These are phyloP conservation scores for Gossypium davidsonii DNA, from an alignment of 441 rosid species.

Conservation along the genomic window DNA sequence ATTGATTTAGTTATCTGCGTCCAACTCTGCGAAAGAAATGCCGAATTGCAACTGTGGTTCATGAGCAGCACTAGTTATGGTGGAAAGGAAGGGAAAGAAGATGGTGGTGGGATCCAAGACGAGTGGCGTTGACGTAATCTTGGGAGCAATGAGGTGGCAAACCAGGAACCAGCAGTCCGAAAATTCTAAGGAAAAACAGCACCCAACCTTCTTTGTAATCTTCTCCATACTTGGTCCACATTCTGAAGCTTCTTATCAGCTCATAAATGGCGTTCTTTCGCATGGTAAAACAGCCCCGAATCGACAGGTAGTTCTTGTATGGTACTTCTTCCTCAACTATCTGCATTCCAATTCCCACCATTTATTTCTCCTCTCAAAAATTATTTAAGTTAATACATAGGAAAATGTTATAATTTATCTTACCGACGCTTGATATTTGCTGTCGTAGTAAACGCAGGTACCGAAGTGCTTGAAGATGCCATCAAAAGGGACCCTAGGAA, in stretches of 20 bases:
- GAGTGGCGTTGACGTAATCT: constrained; percentile 39
- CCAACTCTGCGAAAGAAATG: too few relatives aligned
- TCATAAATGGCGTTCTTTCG: constrained; percentile 34
- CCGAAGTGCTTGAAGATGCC: constrained; percentile 64
- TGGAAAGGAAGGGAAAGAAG: background rate
- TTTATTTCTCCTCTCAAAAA: too few relatives aligned
- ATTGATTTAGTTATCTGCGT: too few relatives aligned
- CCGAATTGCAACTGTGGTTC: too few relatives aligned
- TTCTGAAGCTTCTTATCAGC: constrained; percentile 40
- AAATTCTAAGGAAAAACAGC: constrained; percentile 22
- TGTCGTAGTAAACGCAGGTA: constrained; percentile 40
- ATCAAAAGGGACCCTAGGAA: constrained; percentile 54
- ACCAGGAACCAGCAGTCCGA: constrained; percentile 41
- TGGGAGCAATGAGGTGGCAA: constrained; percentile 35
- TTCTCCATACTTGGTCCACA: constrained; percentile 26
- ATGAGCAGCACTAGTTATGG: background rate
- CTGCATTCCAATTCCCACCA: constrained; percentile 17
- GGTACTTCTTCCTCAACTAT: constrained; percentile 42
- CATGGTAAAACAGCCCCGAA: constrained; percentile 20
- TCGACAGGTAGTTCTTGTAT: constrained; percentile 34
- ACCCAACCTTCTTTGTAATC: constrained; percentile 34
- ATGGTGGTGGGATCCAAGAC: constrained; percentile 22
- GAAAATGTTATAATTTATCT: background rate
- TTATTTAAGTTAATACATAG: too few relatives aligned
- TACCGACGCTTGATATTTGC: constrained; percentile 48